Evolutionary conservation across 192 early-diverging fungal species (phyloP), one percentile per base, ranked within the genome.

Genomic region (Gaertneriomyces sp.): DNA sequence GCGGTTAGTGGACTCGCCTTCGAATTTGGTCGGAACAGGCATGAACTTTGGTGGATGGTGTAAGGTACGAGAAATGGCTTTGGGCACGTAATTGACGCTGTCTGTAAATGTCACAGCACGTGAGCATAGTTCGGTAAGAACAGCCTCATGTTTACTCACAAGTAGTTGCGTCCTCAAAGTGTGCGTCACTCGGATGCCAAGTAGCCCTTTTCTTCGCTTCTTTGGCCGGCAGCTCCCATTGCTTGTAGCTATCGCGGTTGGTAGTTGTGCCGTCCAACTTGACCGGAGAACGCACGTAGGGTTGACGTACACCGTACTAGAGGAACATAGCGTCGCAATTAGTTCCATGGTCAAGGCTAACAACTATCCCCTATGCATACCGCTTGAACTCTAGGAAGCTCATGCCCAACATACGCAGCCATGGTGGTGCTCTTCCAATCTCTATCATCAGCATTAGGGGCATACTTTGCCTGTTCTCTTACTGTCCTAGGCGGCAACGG

Each of bases 351-450:
- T 33, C 25, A 33, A 33, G 2, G 25, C 2, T 33, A 33, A 33
- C 25, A 33, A 33, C 25, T 2, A 33, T 33, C 2, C 25, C 25
- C 25, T 2, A 2, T 33, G 25, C 25, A 33, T 33, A 59, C 4
- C 68, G 19, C 61, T 62, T 33, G 61, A 9, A 10, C 39, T 19
- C 58, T 42, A 44, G 55, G 53, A 19, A 66, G 38, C 45, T 68
- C 60, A 46, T 77, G 76, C 17, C 58, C 71, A 8, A 70, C 63
- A 49, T 81, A 81, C 7, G 79, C 60, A 0, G 79, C 73, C 16
- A 66, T 52, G 7, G 70, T 74, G 6, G 79, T 81, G 16, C 75
- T 77, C 55, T 71, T 73, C 58, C 77, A 81, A 49, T 81, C 79
- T 14, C 79, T 80, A 46, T 53, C 7, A 17, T 17, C 12, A 0